phyloP scores from a whole-genome alignment of 192 early-diverging fungal genomes.

The Kickxella alabastrina region DNA sequence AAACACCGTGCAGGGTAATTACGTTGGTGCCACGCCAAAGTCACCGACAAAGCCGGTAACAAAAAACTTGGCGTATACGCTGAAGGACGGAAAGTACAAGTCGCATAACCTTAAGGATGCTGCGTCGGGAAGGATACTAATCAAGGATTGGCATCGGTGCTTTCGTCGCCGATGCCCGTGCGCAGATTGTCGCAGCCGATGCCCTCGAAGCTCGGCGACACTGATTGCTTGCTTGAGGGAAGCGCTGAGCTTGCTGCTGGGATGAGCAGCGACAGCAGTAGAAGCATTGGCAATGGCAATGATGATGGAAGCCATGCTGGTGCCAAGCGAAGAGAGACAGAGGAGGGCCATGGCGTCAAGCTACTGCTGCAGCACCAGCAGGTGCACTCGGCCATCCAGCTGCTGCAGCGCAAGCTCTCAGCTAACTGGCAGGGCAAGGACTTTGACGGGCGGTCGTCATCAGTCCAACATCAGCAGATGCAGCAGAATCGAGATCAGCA shows the following conservation, averaged over 20 bases:
- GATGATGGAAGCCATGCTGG: no score
- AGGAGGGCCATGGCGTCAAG: no score
- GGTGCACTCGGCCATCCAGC: constrained; percentile 5
- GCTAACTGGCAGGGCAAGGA: constrained; percentile 1
- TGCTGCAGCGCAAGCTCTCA: constrained; percentile 13
- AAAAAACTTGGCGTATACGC: constrained; percentile 26
- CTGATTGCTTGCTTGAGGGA: no score
- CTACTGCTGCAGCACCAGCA: neutral
- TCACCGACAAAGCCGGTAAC: constrained; percentile 8
- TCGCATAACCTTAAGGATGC: constrained; percentile 16
- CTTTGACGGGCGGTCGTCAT: neutral
- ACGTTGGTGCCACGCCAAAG: constrained; percentile 23
- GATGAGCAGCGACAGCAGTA: neutral
- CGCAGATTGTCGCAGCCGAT: neutral
- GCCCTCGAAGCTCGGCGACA: no score
- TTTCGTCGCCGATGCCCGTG: neutral
- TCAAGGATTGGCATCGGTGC: no score
- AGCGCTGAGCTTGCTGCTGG: neutral
- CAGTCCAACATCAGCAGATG: neutral
- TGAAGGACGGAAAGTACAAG: constrained; percentile 38
- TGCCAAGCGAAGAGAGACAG: no score
- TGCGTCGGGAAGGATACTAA: no score
- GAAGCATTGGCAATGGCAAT: neutral
- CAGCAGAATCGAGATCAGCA: neutral
- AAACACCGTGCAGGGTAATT: constrained; percentile 25